These are phyloP conservation scores for Phytophthora vignae DNA, from an alignment of 352 stramenopile species.

Conservation along the genomic window DNA sequence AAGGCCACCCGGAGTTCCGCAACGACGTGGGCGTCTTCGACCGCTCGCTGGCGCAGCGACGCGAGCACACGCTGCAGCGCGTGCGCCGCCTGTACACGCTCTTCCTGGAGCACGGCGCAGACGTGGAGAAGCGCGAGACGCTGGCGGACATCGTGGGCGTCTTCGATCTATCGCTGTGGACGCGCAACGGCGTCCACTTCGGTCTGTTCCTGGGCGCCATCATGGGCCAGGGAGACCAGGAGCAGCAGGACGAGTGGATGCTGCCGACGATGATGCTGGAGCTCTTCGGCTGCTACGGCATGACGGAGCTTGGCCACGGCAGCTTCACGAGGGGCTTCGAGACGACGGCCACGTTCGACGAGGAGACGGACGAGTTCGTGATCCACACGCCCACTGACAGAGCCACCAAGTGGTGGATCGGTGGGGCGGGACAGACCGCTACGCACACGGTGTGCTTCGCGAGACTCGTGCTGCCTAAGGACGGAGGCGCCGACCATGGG, in stretches of 20 bases:
- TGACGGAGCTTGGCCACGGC: constrained; percentile 94
- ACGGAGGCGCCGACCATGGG: constrained; percentile 74
- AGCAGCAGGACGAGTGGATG: constrained; percentile 89
- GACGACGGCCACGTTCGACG: constrained; percentile 96
- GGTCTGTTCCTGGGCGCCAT: constrained; percentile 84
- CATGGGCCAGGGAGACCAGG: constrained; percentile 73
- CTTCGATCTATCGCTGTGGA: constrained; percentile 72
- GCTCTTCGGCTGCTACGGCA: constrained; percentile 88
- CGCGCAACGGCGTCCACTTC: constrained; percentile 86
- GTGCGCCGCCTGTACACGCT: constrained; percentile 67
- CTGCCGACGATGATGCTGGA: constrained; percentile 72
- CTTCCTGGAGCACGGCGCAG: constrained; percentile 65
- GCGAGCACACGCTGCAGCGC: constrained; percentile 58
- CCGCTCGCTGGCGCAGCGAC: constrained; percentile 55
- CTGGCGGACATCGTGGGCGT: constrained; percentile 72
- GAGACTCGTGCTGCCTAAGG: constrained; percentile 78
- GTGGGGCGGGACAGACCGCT: constrained; percentile 92
- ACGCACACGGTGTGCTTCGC: constrained; percentile 97
- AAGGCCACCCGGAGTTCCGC: constrained; percentile 53
- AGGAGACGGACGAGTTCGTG: constrained; percentile 90
- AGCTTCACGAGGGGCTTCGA: constrained; percentile 90
- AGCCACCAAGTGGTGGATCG: constrained; percentile 97
- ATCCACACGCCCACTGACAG: constrained; percentile 97
- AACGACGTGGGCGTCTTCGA: constrained; percentile 53
- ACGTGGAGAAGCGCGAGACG: constrained; percentile 64